phyloP scores from a whole-genome alignment of 2,329 filamentous ascomycete genomes.

The Apiospora phragmitis region DNA sequence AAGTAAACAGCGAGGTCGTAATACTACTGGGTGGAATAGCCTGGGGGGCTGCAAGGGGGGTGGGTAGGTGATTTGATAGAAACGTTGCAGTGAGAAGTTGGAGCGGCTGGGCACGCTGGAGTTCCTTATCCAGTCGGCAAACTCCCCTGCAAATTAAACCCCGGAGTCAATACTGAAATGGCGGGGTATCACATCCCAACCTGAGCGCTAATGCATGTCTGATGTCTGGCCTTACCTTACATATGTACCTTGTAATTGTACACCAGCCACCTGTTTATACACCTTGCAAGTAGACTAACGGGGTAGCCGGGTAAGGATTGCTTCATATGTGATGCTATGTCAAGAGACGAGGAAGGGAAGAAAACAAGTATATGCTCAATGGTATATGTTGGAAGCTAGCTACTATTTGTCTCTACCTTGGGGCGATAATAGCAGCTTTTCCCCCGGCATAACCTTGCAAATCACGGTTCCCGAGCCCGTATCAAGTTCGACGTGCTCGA shows the following conservation, averaged over 20 bases:
- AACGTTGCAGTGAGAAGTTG: not conserved
- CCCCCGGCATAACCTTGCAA: not conserved
- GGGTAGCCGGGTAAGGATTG: no score
- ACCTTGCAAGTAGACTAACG: no score
- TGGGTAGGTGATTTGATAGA: not conserved
- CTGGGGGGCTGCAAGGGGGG: not conserved
- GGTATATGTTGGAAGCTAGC: not conserved
- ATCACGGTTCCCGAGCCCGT: not conserved
- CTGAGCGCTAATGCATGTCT: not conserved
- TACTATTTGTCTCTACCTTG: not conserved
- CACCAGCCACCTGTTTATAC: not conserved
- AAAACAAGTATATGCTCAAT: not conserved
- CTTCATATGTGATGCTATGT: not conserved
- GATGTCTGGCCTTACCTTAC: not conserved
- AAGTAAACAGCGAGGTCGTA: not conserved
- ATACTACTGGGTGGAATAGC: not conserved
- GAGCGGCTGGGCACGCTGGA: not conserved
- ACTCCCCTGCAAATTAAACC: not conserved
- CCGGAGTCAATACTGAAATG: not conserved
- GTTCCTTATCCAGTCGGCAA: not conserved
- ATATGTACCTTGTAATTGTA: not conserved
- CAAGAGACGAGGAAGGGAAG: not conserved
- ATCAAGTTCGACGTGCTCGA: not conserved
- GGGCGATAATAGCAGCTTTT: not conserved
- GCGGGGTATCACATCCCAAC: not conserved